Base-by-base conservation (phyloP, 345 rosid genomes). In the Camelina sativa region DNA sequence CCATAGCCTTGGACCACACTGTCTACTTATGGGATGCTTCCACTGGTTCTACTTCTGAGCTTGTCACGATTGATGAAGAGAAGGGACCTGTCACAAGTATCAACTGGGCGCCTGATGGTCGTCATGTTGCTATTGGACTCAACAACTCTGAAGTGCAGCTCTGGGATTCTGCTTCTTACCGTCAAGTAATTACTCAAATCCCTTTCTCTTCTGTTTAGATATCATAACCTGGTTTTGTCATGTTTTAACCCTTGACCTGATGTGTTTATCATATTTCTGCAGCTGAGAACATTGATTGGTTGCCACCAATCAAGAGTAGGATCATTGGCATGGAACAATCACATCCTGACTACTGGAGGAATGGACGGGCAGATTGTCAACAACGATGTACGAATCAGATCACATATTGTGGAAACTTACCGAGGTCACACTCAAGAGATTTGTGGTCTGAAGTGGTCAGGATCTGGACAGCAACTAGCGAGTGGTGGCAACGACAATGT, bases 391-490 rank as follows among this genome's bases (percentile, higher is more conserved):
- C 37, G 82, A 20, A 79, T 79, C 72, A 69, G 76, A 79, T 69
- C 75, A 8, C 78, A 70, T 52, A 69, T 83, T 32, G 86, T 83
- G 53, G 84, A 79, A 35, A 81, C 82, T 0, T 83, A 85, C 61
- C 75, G 84, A 1, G 86, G 86, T 23, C 85, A 85, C 76, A 66
- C 56, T 5, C 86, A 85, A 38, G 86, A 81, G 23, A 70, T 85
- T 2, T 85, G 88, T 63, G 88, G 88, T 10, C 73, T 83, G 0
- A 85, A 83, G 71, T 85, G 88, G 88, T 85, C 88, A 47, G 85
- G 73, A 40, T 85, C 88, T 22, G 84, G 86, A 32, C 81, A 75
- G 37, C 83, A 85, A 35, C 78, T 85, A 62, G 86, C 88, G 0
- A 85, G 86, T 54, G 88, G 88, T 72, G 73, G 81, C 53, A 73